Percentiles rank a stretch among this genome's conserved stretches.
Evolutionary conservation across 2,329 filamentous ascomycete species (phyloP).

Genomic region (Diaporthe sp.): DNA sequence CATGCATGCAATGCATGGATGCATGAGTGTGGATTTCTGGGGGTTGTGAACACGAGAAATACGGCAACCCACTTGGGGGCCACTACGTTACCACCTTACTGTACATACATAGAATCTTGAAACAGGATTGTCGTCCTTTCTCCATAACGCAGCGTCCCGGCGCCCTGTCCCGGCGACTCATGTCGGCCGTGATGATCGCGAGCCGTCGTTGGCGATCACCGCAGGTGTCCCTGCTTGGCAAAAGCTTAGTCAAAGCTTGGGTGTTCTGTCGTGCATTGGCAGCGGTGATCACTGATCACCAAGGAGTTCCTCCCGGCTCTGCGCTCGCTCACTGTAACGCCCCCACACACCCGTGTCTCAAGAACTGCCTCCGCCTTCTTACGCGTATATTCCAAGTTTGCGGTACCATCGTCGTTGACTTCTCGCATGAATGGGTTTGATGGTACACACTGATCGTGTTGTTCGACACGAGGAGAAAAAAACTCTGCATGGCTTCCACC

Average conservation of each 20-base stretch:
- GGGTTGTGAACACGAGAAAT: neutral
- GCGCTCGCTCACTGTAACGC: neutral
- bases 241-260: slow-evolving; percentile 24
- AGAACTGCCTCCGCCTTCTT: neutral
- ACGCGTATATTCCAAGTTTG: neutral
- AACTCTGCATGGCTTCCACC: neutral
- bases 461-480: neutral
- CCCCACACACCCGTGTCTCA: neutral
- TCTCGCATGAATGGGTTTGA: neutral
- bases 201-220: neutral
- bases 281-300: slow-evolving; percentile 6
- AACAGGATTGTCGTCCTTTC: neutral
- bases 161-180: neutral
- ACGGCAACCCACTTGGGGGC: neutral
- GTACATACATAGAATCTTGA: neutral
- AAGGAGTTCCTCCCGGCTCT: neutral
- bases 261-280: neutral
- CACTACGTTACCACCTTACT: neutral
- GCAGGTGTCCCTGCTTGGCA: neutral
- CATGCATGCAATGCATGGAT: too few species aligned
- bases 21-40: neutral
- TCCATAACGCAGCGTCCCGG: neutral
- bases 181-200: neutral
- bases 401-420: neutral
- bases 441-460: neutral